Percentiles rank a stretch among this genome's conserved stretches.
phyloP scores from a whole-genome alignment of 805 yeast genomes.

The Jamesozyma piceae region DNA sequence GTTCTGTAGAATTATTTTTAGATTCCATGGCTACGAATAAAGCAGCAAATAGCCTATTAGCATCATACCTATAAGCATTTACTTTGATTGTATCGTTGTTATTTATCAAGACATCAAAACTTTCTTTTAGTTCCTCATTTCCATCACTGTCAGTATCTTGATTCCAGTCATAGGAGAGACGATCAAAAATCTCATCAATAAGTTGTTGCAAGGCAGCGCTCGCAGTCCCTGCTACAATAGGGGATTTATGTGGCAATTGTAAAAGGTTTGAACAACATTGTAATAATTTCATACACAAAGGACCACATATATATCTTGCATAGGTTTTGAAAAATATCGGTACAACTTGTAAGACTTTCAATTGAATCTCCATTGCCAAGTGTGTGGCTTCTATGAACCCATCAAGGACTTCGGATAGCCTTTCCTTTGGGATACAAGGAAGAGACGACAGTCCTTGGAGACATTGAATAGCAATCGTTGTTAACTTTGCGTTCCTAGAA shows the following conservation, averaged over 20 bases:
- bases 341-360: slow-evolving; percentile 73
- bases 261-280: slow-evolving; percentile 58
- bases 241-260: slow-evolving; percentile 57
- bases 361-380: slow-evolving; percentile 71
- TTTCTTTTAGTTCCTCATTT: slow-evolving; percentile 17
- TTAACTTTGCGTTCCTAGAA: slow-evolving; percentile 64
- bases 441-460: slow-evolving; percentile 50
- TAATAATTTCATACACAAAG: slow-evolving; percentile 47
- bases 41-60: slow-evolving; percentile 60
- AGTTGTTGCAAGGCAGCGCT: slow-evolving; percentile 88
- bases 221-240: slow-evolving; percentile 81
- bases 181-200: slow-evolving; percentile 70
- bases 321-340: slow-evolving; percentile 68
- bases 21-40: slow-evolving; percentile 44
- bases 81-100: slow-evolving; percentile 37
- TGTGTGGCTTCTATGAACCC: slow-evolving; percentile 67
- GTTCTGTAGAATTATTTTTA: neutral
- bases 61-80: slow-evolving; percentile 53
- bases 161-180: slow-evolving; percentile 25
- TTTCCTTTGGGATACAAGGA: slow-evolving; percentile 45
- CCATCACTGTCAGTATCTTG: neutral
- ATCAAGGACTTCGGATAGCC: slow-evolving; percentile 49
- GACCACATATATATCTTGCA: slow-evolving; percentile 44
- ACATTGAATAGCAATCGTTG: slow-evolving; percentile 62
- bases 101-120: slow-evolving; percentile 37